These are phyloP conservation scores for Stagonosporopsis cucurbitacearum DNA, from an alignment of 2,329 filamentous ascomycete species.

Conservation along the genomic window DNA sequence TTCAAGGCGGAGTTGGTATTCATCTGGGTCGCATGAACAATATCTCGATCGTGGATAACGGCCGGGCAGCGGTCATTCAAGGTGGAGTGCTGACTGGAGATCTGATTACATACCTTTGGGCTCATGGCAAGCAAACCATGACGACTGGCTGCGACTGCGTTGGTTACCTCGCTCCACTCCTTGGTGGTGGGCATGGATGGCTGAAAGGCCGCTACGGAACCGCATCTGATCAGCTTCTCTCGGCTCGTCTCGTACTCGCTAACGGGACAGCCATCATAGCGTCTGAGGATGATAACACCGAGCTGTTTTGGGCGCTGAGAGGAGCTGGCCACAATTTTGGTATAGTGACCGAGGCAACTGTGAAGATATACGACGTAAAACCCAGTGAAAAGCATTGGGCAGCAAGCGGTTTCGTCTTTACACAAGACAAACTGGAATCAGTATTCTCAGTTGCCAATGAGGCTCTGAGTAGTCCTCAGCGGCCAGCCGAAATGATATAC, in stretches of 20 bases:
- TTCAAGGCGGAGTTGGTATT: constrained; percentile 23
- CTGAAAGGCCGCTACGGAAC: constrained; percentile 56
- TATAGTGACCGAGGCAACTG: constrained; percentile 32
- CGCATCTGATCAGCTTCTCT: constrained; percentile 33
- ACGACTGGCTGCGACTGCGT: constrained; percentile 33
- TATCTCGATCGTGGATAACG: not conserved
- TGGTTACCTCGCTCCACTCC: constrained; percentile 63
- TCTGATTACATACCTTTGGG: constrained; percentile 34
- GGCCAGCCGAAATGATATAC: not conserved
- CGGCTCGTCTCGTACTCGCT: constrained; percentile 48
- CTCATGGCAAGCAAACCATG: constrained; percentile 34
- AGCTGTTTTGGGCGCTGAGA: constrained; percentile 50
- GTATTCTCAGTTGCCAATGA: not conserved
- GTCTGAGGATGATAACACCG: constrained; percentile 38
- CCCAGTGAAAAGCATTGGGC: constrained; percentile 9
- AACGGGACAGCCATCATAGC: constrained; percentile 42
- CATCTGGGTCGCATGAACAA: not conserved
- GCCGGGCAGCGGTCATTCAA: constrained; percentile 19
- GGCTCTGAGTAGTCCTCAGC: not conserved
- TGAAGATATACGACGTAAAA: constrained; percentile 26
- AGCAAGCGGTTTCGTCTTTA: not conserved
- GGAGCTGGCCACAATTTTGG: constrained; percentile 48
- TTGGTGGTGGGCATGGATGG: constrained; percentile 65
- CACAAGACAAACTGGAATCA: not conserved
- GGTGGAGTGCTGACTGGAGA: constrained; percentile 37